Conservation (phyloP, 2,329 filamentous ascomycete species). For the Sarocladium oryzae region DNA sequence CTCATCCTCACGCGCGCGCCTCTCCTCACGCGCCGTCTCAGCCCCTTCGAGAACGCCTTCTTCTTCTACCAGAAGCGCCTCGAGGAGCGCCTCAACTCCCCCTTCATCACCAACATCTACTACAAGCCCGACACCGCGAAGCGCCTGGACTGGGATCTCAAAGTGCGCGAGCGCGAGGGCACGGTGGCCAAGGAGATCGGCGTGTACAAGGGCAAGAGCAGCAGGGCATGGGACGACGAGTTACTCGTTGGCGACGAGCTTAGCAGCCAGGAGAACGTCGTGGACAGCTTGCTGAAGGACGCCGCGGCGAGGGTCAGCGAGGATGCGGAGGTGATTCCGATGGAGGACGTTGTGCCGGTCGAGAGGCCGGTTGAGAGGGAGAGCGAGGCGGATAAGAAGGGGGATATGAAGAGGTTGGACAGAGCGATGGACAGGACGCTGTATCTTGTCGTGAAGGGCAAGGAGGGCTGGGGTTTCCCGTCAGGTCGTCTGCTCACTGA, state of each 20-base stretch:
- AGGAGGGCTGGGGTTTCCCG: constrained; percentile 79
- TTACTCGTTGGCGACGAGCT: constrained; percentile 66
- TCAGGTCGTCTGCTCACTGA: constrained; percentile 55
- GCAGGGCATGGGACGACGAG: constrained; percentile 87
- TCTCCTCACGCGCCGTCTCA: constrained; percentile 74
- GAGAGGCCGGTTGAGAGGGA: constrained; percentile 63
- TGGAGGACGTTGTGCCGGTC: constrained; percentile 57
- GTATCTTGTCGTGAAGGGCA: constrained; percentile 76
- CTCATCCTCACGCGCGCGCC: constrained; percentile 85
- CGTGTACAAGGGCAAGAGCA: constrained; percentile 64
- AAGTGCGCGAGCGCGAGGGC: constrained; percentile 65
- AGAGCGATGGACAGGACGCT: constrained; percentile 73
- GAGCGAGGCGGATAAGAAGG: constrained; percentile 71
- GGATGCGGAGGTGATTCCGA: constrained; percentile 51
- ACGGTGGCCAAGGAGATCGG: constrained; percentile 81
- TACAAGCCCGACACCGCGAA: constrained; percentile 84
- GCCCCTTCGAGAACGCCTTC: constrained; percentile 84
- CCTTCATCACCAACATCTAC: constrained; percentile 89
- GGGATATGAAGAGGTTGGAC: constrained; percentile 73
- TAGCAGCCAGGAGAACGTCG: constrained; percentile 55
- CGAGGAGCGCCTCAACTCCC: constrained; percentile 82
- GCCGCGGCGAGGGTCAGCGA: constrained; percentile 59
- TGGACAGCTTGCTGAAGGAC: constrained; percentile 67
- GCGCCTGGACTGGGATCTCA: constrained; percentile 85
- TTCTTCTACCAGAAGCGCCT: constrained; percentile 97